Evolutionary conservation across 768 basidiomycete species (phyloP).

Genomic region (Russula virescens): DNA sequence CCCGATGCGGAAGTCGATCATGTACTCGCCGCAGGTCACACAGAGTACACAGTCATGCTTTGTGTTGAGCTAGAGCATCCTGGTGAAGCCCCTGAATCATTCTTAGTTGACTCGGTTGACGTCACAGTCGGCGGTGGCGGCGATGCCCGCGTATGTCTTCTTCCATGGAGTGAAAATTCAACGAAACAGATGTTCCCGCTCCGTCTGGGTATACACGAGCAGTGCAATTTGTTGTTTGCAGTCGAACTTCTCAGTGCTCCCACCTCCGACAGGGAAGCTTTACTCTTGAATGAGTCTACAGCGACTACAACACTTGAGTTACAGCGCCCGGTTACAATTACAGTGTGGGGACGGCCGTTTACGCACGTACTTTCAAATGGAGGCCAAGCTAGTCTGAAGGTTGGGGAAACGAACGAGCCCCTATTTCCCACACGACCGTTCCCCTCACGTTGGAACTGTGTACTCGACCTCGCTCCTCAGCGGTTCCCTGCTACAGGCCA

Average conservation of each 20-base stretch:
- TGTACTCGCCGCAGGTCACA: conserved; percentile 58
- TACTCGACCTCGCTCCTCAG: conserved; percentile 63
- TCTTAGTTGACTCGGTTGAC: conserved; percentile 69
- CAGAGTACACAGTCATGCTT: conserved; percentile 82
- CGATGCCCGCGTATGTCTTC: conserved; percentile 44
- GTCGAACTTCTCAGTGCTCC: conserved; percentile 74
- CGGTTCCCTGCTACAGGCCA: conserved; percentile 23
- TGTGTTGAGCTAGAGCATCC: conserved; percentile 88
- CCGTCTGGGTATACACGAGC: conserved; percentile 62
- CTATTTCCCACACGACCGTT: conserved; percentile 68
- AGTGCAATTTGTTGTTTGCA: conserved; percentile 85
- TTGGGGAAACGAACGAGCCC: conserved; percentile 1
- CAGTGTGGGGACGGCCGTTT: conserved; percentile 69
- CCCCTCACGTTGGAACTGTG: conserved; percentile 85
- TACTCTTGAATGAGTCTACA: conserved; percentile 28
- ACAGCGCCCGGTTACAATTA: conserved; percentile 43
- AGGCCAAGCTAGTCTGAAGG: conserved; percentile 5
- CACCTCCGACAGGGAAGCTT: conserved; percentile 41
- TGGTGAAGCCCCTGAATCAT: conserved; percentile 58
- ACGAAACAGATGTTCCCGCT: conserved; percentile 58
- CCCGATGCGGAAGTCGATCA: conserved; percentile 35
- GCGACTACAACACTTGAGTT: conserved; percentile 16
- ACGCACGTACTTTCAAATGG: conserved; percentile 18
- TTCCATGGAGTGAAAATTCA: conserved; percentile 44
- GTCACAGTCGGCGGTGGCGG: conserved; percentile 65